Conservation (phyloP, 305 asterid genomes). For the Lippia alba region DNA sequence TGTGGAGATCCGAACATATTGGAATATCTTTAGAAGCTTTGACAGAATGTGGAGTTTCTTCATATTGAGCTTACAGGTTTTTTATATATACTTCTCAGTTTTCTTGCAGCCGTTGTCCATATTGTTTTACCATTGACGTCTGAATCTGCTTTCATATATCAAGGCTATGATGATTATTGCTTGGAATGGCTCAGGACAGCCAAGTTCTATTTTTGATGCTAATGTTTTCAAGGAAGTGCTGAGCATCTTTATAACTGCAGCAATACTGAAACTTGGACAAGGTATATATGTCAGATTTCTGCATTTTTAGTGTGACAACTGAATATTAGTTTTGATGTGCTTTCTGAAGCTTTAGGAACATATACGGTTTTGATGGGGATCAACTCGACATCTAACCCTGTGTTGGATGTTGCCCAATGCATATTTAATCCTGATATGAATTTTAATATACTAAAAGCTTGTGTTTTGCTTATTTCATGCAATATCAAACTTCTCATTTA, state of each 20-base stretch:
- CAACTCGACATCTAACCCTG: conserved; percentile 20
- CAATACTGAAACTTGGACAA: conserved; percentile 95
- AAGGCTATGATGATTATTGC: conserved; percentile 98
- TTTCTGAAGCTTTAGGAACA: conserved; percentile 11
- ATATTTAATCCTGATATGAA: conserved; percentile 12
- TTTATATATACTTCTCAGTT: conserved; percentile 22
- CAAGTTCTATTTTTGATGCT: conserved; percentile 63
- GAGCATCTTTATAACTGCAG: conserved; percentile 96
- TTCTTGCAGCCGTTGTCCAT: conserved; percentile 17
- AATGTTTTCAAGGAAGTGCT: conserved; percentile 82
- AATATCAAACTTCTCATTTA: conserved; percentile 26
- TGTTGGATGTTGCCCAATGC: conserved; percentile 12
- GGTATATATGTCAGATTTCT: conserved; percentile 55
- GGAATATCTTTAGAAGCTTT: conserved; percentile 95
- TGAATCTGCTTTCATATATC: conserved; percentile 37
- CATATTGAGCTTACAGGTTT: conserved; percentile 95
- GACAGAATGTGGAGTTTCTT: conserved; percentile 99
- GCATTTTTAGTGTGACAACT: conserved; percentile 7
- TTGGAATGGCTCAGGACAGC: conserved; percentile 77
- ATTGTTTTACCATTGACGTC: conserved; percentile 36
- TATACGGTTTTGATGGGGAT: conserved; percentile 16
- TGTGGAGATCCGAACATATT: conserved; percentile 94
- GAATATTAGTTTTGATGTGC: neutral
- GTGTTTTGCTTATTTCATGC: conserved; percentile 26
- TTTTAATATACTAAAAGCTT: conserved; percentile 22